These are phyloP conservation scores for Stentor roeselii DNA, from an alignment of 73 alveolate genomes.

Conservation along the genomic window DNA sequence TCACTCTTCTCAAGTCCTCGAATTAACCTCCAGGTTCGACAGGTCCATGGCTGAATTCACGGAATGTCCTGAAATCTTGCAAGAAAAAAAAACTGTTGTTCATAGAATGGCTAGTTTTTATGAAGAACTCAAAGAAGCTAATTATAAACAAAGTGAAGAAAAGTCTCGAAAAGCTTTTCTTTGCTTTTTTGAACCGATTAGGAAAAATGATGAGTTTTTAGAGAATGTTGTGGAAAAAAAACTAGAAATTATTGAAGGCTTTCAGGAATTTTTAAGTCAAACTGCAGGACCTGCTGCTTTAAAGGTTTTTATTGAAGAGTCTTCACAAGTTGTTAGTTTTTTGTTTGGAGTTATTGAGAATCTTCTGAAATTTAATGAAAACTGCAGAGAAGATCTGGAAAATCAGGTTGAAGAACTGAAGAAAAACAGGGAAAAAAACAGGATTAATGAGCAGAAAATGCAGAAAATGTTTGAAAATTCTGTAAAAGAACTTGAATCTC, in stretches of 20 bases:
- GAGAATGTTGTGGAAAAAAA: neutral
- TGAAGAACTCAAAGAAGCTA: constrained; percentile 23
- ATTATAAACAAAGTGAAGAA: neutral
- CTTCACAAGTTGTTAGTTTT: neutral
- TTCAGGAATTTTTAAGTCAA: neutral
- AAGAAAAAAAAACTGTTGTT: neutral
- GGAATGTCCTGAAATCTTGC: neutral
- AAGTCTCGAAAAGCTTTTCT: neutral
- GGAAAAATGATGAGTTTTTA: neutral
- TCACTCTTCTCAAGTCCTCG: neutral
- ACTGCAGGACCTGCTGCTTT: neutral
- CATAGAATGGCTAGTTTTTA: constrained; percentile 8
- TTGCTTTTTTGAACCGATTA: neutral
- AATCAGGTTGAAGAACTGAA: neutral
- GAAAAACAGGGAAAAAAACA: neutral
- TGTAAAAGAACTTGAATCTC: neutral
- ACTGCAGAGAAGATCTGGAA: neutral
- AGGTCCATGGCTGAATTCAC: neutral
- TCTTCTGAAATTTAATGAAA: neutral
- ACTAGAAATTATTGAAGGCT: neutral
- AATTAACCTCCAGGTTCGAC: neutral
- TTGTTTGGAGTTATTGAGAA: neutral
- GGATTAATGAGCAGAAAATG: neutral
- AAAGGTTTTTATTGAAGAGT: neutral
- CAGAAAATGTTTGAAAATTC: neutral